Base-by-base conservation (phyloP, 768 basidiomycete genomes). In the Cantharellus cinnabarinus region DNA sequence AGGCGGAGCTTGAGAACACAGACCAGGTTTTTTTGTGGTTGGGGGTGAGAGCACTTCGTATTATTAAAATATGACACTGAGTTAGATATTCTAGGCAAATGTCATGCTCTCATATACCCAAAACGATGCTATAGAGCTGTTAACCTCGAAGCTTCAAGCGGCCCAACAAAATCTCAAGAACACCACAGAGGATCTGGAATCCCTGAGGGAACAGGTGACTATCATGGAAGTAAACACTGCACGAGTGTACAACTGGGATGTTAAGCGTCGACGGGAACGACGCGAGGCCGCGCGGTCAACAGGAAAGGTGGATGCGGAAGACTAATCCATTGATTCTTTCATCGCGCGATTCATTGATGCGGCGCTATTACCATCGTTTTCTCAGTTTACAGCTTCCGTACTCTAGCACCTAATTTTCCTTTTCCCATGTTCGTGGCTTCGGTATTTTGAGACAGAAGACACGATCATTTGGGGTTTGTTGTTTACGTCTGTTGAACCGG, bases 171-270 rank as follows among this genome's bases (percentile, higher is more conserved):
- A 74, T 59, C 71, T 94, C 56, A 66, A 73, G 37, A 81, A 82
- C 67, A 80, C 83, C 0, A 73, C 83, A 50, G 89, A 93, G 65
- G 95, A 98, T 68, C 74, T 95, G 29, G 90, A 91, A 67, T 99
- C 88, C 68, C 70, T 98, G 61, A 75, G 89, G 57, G 95, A 98
- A 67, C 95, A 99, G 69, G 75, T 91, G 57, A 98, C 95, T 3
- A 79, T 95, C 5, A 95, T 97, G 87, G 93, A 99, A 67, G 79
- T 81, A 44, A 98, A 98, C 67, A 91, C 88, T 7, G 94, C 94
- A 3, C 76, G 94, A 42, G 83, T 94, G 57, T 97, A 94, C 68
- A 99, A 98, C 67, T 93, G 86, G 85, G 90, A 94, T 67, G 89
- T 94, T 38, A 89, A 88, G 68, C 71, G 82, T 63, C 74, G 89